Conservation (phyloP, 768 basidiomycete species). For the Macrolepiota fuliginosa region DNA sequence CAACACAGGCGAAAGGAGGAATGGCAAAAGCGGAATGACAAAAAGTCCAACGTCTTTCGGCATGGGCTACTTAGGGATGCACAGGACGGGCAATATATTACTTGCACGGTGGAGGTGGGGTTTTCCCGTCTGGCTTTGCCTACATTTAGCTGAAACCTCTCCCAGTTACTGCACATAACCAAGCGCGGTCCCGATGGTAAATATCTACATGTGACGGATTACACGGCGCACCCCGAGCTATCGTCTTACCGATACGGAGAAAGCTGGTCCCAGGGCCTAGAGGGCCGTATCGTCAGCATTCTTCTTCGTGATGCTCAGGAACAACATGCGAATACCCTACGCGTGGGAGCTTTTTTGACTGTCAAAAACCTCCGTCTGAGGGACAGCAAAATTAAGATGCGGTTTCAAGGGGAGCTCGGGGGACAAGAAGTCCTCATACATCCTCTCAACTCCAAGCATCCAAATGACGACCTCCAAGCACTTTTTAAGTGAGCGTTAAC, state of each 20-base stretch:
- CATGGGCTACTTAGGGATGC: constrained; percentile 49
- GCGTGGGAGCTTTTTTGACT: constrained; percentile 39
- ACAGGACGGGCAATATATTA: constrained; percentile 40
- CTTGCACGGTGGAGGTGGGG: constrained; percentile 58
- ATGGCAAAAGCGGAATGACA: constrained; percentile 33
- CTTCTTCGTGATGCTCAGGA: constrained; percentile 47
- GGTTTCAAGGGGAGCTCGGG: constrained; percentile 43
- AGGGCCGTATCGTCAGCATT: constrained; percentile 51
- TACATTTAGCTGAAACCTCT: background rate
- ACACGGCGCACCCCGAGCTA: constrained; percentile 50
- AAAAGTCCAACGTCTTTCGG: constrained; percentile 30
- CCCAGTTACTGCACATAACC: constrained; percentile 45
- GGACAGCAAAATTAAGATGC: constrained; percentile 24
- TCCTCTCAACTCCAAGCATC: constrained; percentile 33
- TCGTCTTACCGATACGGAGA: constrained; percentile 25
- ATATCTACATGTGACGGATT: constrained; percentile 63
- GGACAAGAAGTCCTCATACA: constrained; percentile 43
- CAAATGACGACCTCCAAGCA: constrained; percentile 37
- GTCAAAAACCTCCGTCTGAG: constrained; percentile 54
- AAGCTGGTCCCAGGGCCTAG: constrained; percentile 43
- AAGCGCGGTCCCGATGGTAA: constrained; percentile 28
- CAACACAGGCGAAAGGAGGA: constrained; percentile 20
- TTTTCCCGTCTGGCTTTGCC: background rate
- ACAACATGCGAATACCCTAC: constrained; percentile 33
- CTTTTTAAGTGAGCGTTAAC: constrained; percentile 36